phyloP scores from a whole-genome alignment of 2,329 filamentous ascomycete genomes.

The Bertia moriformis region DNA sequence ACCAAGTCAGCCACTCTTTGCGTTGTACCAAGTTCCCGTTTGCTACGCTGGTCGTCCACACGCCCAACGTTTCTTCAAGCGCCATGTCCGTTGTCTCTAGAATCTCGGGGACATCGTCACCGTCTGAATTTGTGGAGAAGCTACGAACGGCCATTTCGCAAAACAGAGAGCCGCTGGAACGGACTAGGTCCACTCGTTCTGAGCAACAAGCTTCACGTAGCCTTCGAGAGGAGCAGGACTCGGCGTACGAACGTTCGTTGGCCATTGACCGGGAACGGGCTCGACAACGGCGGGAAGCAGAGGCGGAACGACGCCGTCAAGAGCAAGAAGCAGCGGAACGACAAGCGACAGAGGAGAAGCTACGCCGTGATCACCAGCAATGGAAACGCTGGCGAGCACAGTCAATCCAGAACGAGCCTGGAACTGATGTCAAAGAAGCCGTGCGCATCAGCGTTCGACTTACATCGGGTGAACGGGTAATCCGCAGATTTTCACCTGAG shows the following conservation, averaged over 20 bases:
- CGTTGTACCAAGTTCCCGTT: constrained; percentile 56
- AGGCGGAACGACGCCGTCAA: constrained; percentile 38
- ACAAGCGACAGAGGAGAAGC: constrained; percentile 14
- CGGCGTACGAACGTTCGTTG: constrained; percentile 52
- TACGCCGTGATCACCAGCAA: constrained; percentile 15
- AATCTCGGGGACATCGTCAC: constrained; percentile 36
- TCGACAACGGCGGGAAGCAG: constrained; percentile 40
- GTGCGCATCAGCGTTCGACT: background rate
- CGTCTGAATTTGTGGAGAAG: constrained; percentile 38
- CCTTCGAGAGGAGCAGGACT: constrained; percentile 48
- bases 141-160: constrained; percentile 38
- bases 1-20: constrained; percentile 47
- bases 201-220: constrained; percentile 46
- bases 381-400: constrained; percentile 47
- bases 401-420: constrained; percentile 35
- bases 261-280: constrained; percentile 51
- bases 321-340: constrained; percentile 28
- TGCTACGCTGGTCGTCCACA: constrained; percentile 45
- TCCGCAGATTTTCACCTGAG: constrained; percentile 38
- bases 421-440: constrained; percentile 24
- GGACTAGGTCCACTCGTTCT: constrained; percentile 34
- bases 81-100: constrained; percentile 52
- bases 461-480: constrained; percentile 38
- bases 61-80: constrained; percentile 33
- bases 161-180: constrained; percentile 36